Percentiles rank a stretch among this genome's conserved stretches.
Evolutionary conservation across 2,329 filamentous ascomycete genomes (phyloP).

Genomic region (Botrytis hyacinthi): DNA sequence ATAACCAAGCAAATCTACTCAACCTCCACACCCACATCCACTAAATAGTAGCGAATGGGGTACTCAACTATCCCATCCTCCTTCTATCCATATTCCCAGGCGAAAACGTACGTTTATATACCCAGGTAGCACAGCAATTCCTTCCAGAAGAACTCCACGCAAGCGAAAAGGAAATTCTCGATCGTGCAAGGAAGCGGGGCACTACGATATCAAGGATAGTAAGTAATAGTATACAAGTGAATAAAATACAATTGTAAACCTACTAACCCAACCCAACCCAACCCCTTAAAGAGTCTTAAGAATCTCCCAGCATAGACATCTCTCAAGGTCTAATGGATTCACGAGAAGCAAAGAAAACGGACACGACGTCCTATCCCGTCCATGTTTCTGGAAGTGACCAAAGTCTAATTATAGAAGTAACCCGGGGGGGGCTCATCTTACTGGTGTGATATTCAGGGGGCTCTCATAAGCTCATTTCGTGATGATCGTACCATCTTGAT

Average conservation of each 20-base stretch:
- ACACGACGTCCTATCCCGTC: too few relatives aligned
- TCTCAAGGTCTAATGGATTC: background rate
- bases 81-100: background rate
- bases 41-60: background rate
- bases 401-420: background rate
- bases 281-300: background rate
- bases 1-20: too few relatives aligned
- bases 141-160: background rate
- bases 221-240: background rate
- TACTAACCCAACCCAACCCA: too few relatives aligned
- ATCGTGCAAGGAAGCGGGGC: background rate
- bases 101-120: background rate
- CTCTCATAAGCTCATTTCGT: background rate
- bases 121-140: background rate
- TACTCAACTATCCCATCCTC: background rate
- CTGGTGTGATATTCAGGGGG: background rate
- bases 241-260: background rate
- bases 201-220: background rate
- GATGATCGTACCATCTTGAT: rapidly evolving
- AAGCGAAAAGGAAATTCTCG: background rate
- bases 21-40: background rate
- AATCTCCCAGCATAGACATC: background rate
- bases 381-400: too few relatives aligned
- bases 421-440: background rate
- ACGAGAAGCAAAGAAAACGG: background rate